Percentiles rank a stretch among this genome's conserved stretches.
Conservation (phyloP, 1,284 basidiomycete genomes). For the Peniophora sp. region DNA sequence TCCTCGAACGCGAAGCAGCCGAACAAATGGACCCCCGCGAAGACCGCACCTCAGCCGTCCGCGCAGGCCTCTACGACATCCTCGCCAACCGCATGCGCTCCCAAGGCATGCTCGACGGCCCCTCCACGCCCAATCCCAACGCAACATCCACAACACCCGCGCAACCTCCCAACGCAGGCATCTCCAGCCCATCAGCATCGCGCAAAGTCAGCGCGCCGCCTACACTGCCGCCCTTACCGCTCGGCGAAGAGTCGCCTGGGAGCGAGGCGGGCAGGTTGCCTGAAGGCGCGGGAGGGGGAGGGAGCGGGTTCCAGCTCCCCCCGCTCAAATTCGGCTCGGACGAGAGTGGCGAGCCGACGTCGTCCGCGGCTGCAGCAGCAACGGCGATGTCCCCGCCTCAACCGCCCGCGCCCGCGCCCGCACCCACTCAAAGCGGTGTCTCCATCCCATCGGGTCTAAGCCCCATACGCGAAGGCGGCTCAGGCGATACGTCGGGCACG, state of each 20-base stretch:
- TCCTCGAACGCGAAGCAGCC: constrained; percentile 82
- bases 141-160: background rate
- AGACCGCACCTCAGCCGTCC: constrained; percentile 65
- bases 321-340: constrained; percentile 21
- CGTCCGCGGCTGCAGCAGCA: no score
- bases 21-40: constrained; percentile 75
- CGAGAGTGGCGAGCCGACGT: no score
- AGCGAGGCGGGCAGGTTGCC: background rate
- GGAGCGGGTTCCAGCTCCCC: constrained; percentile 20
- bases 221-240: constrained; percentile 18
- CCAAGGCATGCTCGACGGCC: background rate
- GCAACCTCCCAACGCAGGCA: no score
- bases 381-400: no score
- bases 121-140: background rate
- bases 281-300: background rate
- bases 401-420: no score
- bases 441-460: no score
- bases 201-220: constrained; percentile 11
- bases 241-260: constrained; percentile 1
- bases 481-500: no score
- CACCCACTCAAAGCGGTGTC: no score
- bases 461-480: no score
- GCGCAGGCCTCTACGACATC: constrained; percentile 55
- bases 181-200: no score
- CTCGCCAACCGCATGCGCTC: constrained; percentile 58